Base-by-base conservation (phyloP, 2,329 filamentous ascomycete genomes). In the Xylaria sp. region DNA sequence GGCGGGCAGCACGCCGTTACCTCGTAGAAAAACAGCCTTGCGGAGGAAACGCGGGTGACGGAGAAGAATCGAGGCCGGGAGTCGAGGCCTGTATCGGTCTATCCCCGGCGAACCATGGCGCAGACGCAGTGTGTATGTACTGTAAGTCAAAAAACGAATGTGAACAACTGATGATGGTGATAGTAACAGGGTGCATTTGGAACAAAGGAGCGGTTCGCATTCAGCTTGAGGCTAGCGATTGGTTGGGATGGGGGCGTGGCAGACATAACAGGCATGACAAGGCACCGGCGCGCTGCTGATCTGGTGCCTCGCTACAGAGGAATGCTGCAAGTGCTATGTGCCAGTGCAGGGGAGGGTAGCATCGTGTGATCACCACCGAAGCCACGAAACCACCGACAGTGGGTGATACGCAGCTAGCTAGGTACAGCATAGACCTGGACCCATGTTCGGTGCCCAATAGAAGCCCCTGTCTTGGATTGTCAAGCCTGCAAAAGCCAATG, bases 1-100 rank as follows among this genome's bases (percentile, higher is more conserved):
- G 60, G 63, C 70, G 68, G 69, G 58, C 65, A 66, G 70, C 59
- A 66, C 68, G 65, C 72, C 63, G 63, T 66, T 66, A 66, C 64
- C 48, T 62, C 62, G 62, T 57, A 39, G 50, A 67, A 50, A 65
- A 43, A 57, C 56, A 62, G 48, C 30, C 36, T 23, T 10, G 25
- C 23, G 36, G 20, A 25, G 39, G 52, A 52, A 58, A 28, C 20
- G 50, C 36, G 12, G 55, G 34, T 41, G 18, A 28, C 15, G 32
- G 15, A 18, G 20, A 28, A 55, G 60, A 41, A 50, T 46, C 36
- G 39, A 46, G n/a, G 15, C 30, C 15, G 23, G 53, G 30, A 39
- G 32, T 41, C 45, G 32, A 41, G 43, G 46, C 36, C 20, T 45
- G 20, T 46, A 45, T 53, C 43, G 39, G 18, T 55, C 57, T 52